Evolutionary conservation across 441 rosid genomes (phyloP).

Genomic region (Biscutella auriculata): DNA sequence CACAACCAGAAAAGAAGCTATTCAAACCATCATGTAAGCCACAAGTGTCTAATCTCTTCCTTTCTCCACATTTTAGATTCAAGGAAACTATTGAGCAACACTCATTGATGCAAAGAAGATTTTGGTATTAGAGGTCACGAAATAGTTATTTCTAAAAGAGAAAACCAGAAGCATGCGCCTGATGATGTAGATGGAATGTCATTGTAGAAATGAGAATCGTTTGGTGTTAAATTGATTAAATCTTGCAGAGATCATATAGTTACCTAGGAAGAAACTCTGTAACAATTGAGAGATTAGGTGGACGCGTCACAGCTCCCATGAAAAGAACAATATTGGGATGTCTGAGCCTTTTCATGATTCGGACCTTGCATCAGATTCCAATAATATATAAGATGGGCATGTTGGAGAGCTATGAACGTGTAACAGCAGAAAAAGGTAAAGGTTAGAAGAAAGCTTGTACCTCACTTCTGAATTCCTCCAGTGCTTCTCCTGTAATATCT

Average conservation of each 20-base stretch:
- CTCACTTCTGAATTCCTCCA: slow-evolving; percentile 70
- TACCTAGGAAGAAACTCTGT: slow-evolving; percentile 78
- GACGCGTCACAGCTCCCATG: slow-evolving; percentile 76
- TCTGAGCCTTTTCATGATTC: slow-evolving; percentile 50
- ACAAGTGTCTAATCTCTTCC: background rate
- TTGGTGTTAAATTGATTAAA: background rate
- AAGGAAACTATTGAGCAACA: background rate
- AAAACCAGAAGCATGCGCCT: background rate
- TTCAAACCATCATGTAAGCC: background rate
- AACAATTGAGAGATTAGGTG: slow-evolving; percentile 64
- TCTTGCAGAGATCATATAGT: background rate
- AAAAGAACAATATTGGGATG: slow-evolving; percentile 79
- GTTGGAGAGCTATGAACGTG: background rate
- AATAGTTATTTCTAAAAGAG: background rate
- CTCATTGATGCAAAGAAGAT: background rate
- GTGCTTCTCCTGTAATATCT: slow-evolving; percentile 50
- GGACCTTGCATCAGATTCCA: slow-evolving; percentile 30
- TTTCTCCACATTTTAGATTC: background rate
- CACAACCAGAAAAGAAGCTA: background rate
- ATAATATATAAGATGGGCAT: background rate
- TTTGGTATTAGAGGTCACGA: background rate
- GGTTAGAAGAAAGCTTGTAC: slow-evolving; percentile 21
- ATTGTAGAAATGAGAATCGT: background rate
- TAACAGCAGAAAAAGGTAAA: background rate
- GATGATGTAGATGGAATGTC: background rate